Evolutionary conservation across 2,329 filamentous ascomycete genomes (phyloP).

Genomic region (Fusarium cyanostomum): DNA sequence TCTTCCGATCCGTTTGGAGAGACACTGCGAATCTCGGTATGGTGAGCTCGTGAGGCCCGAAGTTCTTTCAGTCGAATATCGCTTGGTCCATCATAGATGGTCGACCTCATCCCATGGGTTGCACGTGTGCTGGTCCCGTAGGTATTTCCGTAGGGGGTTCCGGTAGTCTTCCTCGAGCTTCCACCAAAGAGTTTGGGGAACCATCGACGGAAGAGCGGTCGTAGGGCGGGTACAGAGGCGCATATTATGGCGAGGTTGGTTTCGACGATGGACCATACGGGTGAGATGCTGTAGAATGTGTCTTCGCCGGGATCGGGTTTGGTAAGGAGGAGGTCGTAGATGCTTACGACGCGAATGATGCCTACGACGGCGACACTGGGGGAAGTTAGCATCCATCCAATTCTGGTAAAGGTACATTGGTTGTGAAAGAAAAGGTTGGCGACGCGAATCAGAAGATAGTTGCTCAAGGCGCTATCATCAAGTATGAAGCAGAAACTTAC

Average conservation of each 20-base stretch:
- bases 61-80: constrained; percentile 36
- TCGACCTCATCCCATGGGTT: constrained; percentile 28
- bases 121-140: constrained; percentile 30
- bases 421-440: too few species aligned
- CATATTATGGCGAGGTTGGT: constrained; percentile 50
- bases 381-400: neutral
- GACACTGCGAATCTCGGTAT: constrained; percentile 49
- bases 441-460: too few species aligned
- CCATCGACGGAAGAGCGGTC: constrained; percentile 47
- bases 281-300: constrained; percentile 42
- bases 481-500: constrained; percentile 37
- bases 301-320: constrained; percentile 34
- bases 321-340: constrained; percentile 39
- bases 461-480: too few species aligned
- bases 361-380: constrained; percentile 47
- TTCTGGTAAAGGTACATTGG: too few species aligned
- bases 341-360: constrained; percentile 46
- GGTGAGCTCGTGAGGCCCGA: constrained; percentile 28
- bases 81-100: constrained; percentile 6
- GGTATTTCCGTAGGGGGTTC: constrained; percentile 15
- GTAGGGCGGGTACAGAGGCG: constrained; percentile 48
- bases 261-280: constrained; percentile 49
- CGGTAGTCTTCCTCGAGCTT: constrained; percentile 24
- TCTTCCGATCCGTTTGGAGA: constrained; percentile 50
- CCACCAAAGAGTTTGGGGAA: constrained; percentile 44